These are phyloP conservation scores for Raphanus raphanistrum DNA, from an alignment of 345 rosid genomes.

Conservation along the genomic window DNA sequence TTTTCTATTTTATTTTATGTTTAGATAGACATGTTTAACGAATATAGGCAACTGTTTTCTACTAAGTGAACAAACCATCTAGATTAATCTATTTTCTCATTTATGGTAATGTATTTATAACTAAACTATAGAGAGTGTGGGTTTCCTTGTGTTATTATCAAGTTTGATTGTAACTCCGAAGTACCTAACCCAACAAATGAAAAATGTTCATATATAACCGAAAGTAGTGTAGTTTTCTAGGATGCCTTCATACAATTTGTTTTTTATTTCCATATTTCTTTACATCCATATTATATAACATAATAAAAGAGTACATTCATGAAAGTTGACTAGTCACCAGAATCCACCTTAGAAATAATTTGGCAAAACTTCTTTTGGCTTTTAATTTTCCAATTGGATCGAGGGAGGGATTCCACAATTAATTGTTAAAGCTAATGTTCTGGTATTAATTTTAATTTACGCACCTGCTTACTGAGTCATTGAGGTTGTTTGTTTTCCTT, in stretches of 20 bases:
- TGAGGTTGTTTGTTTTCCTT: background rate
- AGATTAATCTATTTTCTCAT: slow-evolving; percentile 5
- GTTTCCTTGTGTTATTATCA: slow-evolving; percentile 17
- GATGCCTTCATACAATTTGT: slow-evolving; percentile 15
- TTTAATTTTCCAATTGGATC: slow-evolving; percentile 27
- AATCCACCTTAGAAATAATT: slow-evolving; percentile 28
- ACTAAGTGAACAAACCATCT: slow-evolving; percentile 23
- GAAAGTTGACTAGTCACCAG: slow-evolving; percentile 42
- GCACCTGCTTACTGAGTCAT: slow-evolving; percentile 10
- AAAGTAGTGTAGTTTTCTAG: slow-evolving; percentile 4
- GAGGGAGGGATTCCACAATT: slow-evolving; percentile 5
- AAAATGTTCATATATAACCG: slow-evolving; percentile 10
- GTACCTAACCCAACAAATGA: slow-evolving; percentile 25
- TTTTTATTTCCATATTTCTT: background rate
- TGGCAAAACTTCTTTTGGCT: slow-evolving; percentile 22
- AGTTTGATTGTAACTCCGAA: slow-evolving; percentile 10
- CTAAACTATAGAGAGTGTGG: slow-evolving; percentile 11
- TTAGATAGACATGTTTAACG: slow-evolving; percentile 26
- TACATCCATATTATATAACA: background rate
- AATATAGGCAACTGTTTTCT: slow-evolving; percentile 10
- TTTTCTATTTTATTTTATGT: background rate
- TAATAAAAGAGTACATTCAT: slow-evolving; percentile 23
- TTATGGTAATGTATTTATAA: background rate
- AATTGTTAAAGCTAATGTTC: slow-evolving; percentile 15
- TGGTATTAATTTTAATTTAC: slow-evolving; percentile 2